These are phyloP conservation scores for Phytophthora foliorum DNA, from an alignment of 352 stramenopile genomes.

Conservation along the genomic window DNA sequence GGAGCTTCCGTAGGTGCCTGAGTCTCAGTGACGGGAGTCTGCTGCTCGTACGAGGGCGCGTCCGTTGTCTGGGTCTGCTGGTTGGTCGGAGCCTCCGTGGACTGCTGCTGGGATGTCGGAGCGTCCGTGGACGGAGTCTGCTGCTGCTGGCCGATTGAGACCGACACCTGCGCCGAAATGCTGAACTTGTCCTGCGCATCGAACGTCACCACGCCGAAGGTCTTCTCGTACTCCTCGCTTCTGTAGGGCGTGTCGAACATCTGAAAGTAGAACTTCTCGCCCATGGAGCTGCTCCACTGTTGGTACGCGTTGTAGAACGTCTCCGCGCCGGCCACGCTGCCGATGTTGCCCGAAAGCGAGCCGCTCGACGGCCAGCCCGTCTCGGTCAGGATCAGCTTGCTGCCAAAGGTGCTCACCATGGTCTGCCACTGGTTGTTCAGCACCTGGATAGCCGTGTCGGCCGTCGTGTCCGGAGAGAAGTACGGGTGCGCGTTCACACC, in stretches of 20 bases:
- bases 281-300: conserved; percentile 55
- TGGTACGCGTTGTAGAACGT: conserved; percentile 65
- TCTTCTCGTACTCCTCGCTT: conserved; percentile 46
- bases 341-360: conserved; percentile 36
- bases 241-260: conserved; percentile 68
- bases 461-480: conserved; percentile 38
- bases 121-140: conserved; percentile 6
- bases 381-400: conserved; percentile 55
- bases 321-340: conserved; percentile 31
- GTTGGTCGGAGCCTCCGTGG: conserved; percentile 8
- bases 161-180: conserved; percentile 38
- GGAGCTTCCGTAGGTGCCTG: conserved; percentile 5
- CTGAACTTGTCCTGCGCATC: conserved; percentile 55
- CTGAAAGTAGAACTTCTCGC: conserved; percentile 73
- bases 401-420: conserved; percentile 32
- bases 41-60: conserved; percentile 4
- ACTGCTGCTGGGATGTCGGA: conserved; percentile 14
- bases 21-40: background rate
- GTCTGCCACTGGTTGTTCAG: conserved; percentile 48
- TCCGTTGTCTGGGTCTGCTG: conserved; percentile 5
- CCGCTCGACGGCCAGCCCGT: conserved; percentile 54
- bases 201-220: conserved; percentile 51
- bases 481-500: conserved; percentile 63
- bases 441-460: conserved; percentile 39
- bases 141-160: conserved; percentile 25